These are phyloP conservation scores for Scalesia atractyloides DNA, from an alignment of 129 eudicot species.

Conservation along the genomic window DNA sequence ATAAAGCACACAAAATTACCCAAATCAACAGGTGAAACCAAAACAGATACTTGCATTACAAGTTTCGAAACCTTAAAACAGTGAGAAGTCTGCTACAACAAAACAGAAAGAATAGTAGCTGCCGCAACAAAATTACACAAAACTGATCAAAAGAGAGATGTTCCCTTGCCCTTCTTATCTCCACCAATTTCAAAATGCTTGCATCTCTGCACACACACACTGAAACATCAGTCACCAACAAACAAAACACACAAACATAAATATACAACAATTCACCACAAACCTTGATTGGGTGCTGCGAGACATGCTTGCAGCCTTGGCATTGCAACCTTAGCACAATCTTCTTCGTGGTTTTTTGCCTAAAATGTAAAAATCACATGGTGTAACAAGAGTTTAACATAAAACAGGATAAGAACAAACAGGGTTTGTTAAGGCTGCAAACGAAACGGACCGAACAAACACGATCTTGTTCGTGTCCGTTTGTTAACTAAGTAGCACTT, in stretches of 20 bases:
- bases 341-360: conserved; percentile 51
- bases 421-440: too few species aligned
- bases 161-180: conserved; percentile 51
- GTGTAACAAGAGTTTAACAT: too few species aligned
- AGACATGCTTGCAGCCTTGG: conserved; percentile 47
- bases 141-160: conserved; percentile 36
- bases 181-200: conserved; percentile 53
- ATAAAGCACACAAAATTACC: background rate
- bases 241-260: background rate
- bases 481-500: too few species aligned
- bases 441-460: too few species aligned
- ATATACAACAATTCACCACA: background rate
- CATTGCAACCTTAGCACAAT: conserved; percentile 51
- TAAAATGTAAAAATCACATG: background rate
- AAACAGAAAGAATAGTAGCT: conserved; percentile 4
- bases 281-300: conserved; percentile 49
- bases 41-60: conserved; percentile 16
- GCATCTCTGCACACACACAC: conserved; percentile 35
- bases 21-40: conserved; percentile 4
- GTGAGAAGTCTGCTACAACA: conserved; percentile 21
- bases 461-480: too few species aligned
- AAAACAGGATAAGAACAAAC: too few species aligned
- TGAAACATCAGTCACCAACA: background rate
- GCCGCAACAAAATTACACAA: conserved; percentile 20
- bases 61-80: conserved; percentile 7